Percentiles rank a stretch among this genome's conserved stretches.
These are phyloP conservation scores for Suillus paluster DNA, from an alignment of 768 basidiomycete genomes.

Conservation along the genomic window DNA sequence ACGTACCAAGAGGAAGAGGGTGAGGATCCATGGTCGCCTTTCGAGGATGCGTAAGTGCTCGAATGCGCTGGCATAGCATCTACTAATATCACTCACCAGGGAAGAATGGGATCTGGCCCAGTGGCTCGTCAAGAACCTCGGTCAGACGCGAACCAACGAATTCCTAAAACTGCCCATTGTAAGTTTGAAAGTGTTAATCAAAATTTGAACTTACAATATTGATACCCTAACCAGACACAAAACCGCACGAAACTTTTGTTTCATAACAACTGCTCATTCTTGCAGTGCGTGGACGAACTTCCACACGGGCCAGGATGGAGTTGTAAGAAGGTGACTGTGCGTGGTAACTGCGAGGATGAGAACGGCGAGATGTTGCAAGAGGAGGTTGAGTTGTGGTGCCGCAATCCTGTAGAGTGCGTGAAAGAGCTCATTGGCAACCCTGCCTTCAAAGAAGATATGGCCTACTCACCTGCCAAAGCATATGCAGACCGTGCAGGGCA, in stretches of 20 bases:
- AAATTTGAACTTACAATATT: neutral
- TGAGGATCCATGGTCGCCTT: conserved; percentile 23
- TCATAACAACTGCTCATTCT: conserved; percentile 26
- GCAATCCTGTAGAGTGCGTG: conserved; percentile 23
- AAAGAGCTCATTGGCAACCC: conserved; percentile 37
- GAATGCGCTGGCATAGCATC: too few relatives aligned
- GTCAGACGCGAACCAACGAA: conserved; percentile 34
- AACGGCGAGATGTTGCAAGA: conserved; percentile 14
- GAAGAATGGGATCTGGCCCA: conserved; percentile 40
- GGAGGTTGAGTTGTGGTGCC: conserved; percentile 31
- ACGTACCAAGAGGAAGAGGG: neutral
- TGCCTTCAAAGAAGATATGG: conserved; percentile 10
- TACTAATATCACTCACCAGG: too few relatives aligned
- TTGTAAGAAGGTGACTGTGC: conserved; percentile 24
- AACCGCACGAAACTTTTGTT: conserved; percentile 22
- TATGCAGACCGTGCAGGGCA: conserved; percentile 12
- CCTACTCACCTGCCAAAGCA: conserved; percentile 8
- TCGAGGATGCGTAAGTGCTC: conserved; percentile 19
- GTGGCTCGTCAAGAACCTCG: conserved; percentile 35
- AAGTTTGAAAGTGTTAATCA: neutral
- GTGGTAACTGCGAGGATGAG: conserved; percentile 21
- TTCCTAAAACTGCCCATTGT: conserved; percentile 38
- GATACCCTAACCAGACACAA: neutral
- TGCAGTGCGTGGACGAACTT: conserved; percentile 26
- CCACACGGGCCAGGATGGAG: conserved; percentile 24